Evolutionary conservation across 306 rosid genomes (phyloP).

Genomic region (Hylodesmum podocarpum): DNA sequence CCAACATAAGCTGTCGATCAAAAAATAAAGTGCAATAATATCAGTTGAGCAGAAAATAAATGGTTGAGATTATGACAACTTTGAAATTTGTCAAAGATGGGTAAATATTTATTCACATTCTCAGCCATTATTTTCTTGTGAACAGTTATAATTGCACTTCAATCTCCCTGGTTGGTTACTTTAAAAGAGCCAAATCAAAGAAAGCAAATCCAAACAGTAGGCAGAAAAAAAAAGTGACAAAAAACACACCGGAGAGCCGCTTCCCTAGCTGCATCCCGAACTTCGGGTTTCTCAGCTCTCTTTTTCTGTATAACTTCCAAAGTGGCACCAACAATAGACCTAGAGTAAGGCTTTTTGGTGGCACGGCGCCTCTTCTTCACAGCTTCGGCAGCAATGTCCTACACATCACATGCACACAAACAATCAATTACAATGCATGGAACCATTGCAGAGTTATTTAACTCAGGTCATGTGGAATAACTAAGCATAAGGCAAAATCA

Average conservation of each 20-base stretch:
- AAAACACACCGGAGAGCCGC: slow-evolving; percentile 33
- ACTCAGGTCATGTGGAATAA: background rate
- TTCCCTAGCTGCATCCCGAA: slow-evolving; percentile 36
- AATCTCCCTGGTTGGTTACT: background rate
- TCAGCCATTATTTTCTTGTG: background rate
- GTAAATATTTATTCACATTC: background rate
- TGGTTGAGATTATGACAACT: background rate
- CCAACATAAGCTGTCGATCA: too few relatives aligned
- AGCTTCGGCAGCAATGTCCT: slow-evolving; percentile 67
- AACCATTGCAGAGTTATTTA: background rate
- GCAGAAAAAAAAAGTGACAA: background rate
- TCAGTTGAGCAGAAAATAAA: background rate
- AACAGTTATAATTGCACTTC: background rate
- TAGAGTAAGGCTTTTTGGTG: slow-evolving; percentile 30
- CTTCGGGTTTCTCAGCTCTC: slow-evolving; percentile 33
- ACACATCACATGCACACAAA: background rate
- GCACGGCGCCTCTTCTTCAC: slow-evolving; percentile 32
- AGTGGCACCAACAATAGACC: slow-evolving; percentile 39
- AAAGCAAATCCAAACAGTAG: background rate
- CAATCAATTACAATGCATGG: background rate
- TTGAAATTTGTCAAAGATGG: background rate
- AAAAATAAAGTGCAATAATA: background rate
- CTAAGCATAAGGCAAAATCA: background rate
- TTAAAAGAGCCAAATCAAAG: slow-evolving; percentile 47
- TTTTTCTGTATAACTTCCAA: slow-evolving; percentile 35